Evolutionary conservation across 2,329 filamentous ascomycete species (phyloP), one percentile per base, ranked within the genome.

Genomic region (Diplocarpon mali): DNA sequence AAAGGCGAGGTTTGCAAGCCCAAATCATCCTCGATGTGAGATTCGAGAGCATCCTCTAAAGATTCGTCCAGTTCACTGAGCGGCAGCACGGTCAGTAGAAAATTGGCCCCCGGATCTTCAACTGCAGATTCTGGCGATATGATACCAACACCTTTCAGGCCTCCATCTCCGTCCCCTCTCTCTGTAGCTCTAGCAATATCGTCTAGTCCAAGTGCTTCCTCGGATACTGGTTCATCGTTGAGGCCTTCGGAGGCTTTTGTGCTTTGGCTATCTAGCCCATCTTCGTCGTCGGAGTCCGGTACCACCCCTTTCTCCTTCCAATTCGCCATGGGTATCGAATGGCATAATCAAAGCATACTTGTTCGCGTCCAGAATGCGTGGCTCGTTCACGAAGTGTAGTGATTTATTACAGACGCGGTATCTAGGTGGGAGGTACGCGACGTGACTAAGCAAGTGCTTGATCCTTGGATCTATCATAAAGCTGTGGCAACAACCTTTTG

Each of bases 291-390:
- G n/a, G 61, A 62, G 47, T 63, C 61, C 31, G 58, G 60, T 15
- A 63, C 61, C 38, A 56, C 56, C 42, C 60, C 60, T 54, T 51
- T 59, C 52, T 60, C 57, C 53, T 62, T 63, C 61, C 61, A 63
- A 50, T 49, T 51, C 49, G 59, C 56, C 60, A 62, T 62, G 27
- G 35, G 36, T 41, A 15, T 44, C 36, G 14, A 43, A 38, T 52
- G 42, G 47, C 57, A 59, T 58, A 43, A 42, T 57, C 45, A 37
- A 40, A 31, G 2, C 41, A 43, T 43, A 11, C 20, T 10, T 17
- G 13, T 11, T 16, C 16, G 20, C 14, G n/a, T 14, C 17, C 27
- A 24, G 29, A 29, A 5, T 29, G n/a, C 5, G 11, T 32, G 40
- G 16, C 29, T 14, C 27, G 24, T 13, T 17, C 12, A 12, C 15